Evolutionary conservation across 73 alveolate genomes (phyloP), one percentile per base, ranked within the genome.

Genomic region (Paramecium bursaria): DNA sequence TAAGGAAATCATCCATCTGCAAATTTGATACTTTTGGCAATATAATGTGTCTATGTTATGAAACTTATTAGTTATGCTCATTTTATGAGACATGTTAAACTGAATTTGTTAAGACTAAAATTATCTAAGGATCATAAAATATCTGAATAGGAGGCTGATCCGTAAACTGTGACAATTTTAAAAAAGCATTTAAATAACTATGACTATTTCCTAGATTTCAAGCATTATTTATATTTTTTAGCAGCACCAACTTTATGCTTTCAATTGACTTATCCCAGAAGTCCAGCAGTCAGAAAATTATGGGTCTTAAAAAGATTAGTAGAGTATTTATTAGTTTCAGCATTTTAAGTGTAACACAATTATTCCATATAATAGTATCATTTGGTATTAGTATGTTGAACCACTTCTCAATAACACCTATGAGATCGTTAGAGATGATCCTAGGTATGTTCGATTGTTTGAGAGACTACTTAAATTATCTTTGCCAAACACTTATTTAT

Each of bases 171-270:
- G 39, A 46, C 35, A 21, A 54, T 54, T n/a, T 46, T 79, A 17
- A 73, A 53, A 17, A 79, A 79, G 29, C 31, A 54, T 31, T 22
- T 27, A 0, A 21, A 52, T 21, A 79, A 79, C 42, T 73, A 61
- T 48, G 53, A 46, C 7, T 25, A 33, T 15, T 17, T 79, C 0
- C 30, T 79, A 4, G 57, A 79, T 6, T 79, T 79, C 46, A 33
- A 79, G 39, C 85, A 79, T 42, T 50, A 19, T 29, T 35, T 79
- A 31, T 79, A 79, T 42, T 79, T 79, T 73, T 13, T 79, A 21
- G 80, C 85, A 25, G 89, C 89, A 3, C 98, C 98, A 53, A 93
- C 98, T 5, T 85, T 86, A 29, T 93, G 98, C 76, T 94, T 73
- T 57, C 74, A 94, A 74, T 57, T 94, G 17, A 33, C 47, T 6